Base-by-base conservation (phyloP, 140 eudicot genomes). In the Cichorium intybus region DNA sequence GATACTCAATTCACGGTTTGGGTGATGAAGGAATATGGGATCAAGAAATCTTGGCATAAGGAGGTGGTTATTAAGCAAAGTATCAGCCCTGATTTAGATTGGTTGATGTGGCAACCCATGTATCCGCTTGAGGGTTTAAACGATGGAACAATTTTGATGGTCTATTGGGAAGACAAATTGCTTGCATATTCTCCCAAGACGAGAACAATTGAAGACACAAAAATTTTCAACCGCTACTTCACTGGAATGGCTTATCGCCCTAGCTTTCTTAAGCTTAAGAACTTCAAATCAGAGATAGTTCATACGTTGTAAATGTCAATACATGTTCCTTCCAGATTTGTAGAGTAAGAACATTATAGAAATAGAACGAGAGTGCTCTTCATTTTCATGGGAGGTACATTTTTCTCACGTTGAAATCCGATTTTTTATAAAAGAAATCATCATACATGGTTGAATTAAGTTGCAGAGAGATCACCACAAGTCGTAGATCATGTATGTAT, bases 1-100 rank as follows among this genome's bases (percentile, higher is more conserved):
- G 61, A 68, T 1, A 48, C 39, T 22, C 63, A 62, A n/a, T 1
- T 61, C 16, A 35, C 24, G 3, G 24, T 78, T 0, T 78, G 79
- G 83, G 69, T 64, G 74, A 71, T 57, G 82, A 71, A 66, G 49
- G 71, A 77, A 15, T 78, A 78, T 21, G 74, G 60, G 20, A 11
- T 48, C 20, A 60, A 49, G 54, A 27, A 57, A 4, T 73, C 68
- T 11, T 77, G 82, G 82, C 49, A 26, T 9, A 72, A 60, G 7
- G 62, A 72, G 26, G 11, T 43, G 16, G 71, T 78, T 15, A 61
- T 78, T 27, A 31, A 16, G 47, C 17, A 22, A 51, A n/a, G 29
- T 51, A 2, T 51, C 22, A 10, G 17, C 5, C 29, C 0, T 2
- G 31, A 5, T 51, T 17, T 23, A 51, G 41, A 56, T 56, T 56